Conservation (phyloP, 441 rosid genomes). For the Macaranga tanarius region DNA sequence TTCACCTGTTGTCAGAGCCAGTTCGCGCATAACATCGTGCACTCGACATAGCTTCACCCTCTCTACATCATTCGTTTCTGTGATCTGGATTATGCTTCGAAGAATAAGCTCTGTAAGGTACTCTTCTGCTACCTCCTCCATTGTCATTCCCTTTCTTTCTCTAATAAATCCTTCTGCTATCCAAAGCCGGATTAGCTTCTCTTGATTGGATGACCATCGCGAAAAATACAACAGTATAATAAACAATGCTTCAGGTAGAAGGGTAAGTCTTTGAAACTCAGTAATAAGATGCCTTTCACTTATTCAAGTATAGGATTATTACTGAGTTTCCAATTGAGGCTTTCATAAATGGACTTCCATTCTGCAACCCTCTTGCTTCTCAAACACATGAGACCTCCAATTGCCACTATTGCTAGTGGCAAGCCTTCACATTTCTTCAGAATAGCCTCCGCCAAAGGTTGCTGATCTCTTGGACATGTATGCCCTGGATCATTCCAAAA, state of each 20-base stretch:
- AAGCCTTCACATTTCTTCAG: conserved; percentile 39
- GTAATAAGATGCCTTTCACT: conserved; percentile 28
- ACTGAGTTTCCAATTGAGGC: conserved; percentile 27
- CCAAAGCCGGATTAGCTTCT: conserved; percentile 29
- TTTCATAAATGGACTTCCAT: conserved; percentile 24
- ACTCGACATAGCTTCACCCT: conserved; percentile 21
- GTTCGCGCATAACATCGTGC: conserved; percentile 32
- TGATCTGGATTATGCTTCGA: conserved; percentile 29
- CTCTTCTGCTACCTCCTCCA: conserved; percentile 31
- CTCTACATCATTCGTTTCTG: conserved; percentile 21
- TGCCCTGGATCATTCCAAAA: conserved; percentile 23
- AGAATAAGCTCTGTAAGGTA: conserved; percentile 28
- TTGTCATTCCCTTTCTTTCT: conserved; percentile 26
- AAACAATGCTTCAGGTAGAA: conserved; percentile 30
- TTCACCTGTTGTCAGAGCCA: conserved; percentile 22
- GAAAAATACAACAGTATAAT: conserved; percentile 28
- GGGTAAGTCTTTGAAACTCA: conserved; percentile 34
- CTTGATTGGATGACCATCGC: conserved; percentile 21
- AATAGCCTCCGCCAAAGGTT: conserved; percentile 26
- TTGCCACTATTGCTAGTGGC: conserved; percentile 42
- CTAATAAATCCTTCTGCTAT: conserved; percentile 33
- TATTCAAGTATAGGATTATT: conserved; percentile 25
- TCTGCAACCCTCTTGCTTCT: conserved; percentile 14
- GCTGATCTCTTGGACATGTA: conserved; percentile 33
- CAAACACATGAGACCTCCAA: conserved; percentile 37